These are phyloP conservation scores for Paxillus rubicundulus DNA, from an alignment of 768 basidiomycete genomes.

Conservation along the genomic window DNA sequence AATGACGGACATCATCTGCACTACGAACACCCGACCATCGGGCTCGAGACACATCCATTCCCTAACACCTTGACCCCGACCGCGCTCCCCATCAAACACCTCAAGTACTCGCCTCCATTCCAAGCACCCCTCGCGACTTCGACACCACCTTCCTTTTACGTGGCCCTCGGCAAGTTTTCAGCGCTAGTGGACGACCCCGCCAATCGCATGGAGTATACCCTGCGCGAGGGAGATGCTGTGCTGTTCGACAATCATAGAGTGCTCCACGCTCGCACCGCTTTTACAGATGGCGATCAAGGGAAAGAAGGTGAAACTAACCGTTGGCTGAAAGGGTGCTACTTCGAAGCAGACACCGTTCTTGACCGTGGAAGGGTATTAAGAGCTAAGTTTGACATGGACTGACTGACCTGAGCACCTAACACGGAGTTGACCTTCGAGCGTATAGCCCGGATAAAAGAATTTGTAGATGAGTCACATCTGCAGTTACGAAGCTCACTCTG, in stretches of 20 bases:
- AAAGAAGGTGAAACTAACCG: conserved; percentile 55
- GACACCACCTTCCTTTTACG: conserved; percentile 59
- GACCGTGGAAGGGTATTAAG: conserved; percentile 58
- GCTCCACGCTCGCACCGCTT: conserved; percentile 83
- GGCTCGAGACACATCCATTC: conserved; percentile 41
- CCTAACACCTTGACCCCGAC: conserved; percentile 2
- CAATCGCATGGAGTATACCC: conserved; percentile 58
- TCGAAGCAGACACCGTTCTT: conserved; percentile 63
- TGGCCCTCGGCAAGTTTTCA: conserved; percentile 62
- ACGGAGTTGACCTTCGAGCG: not conserved
- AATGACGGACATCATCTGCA: conserved; percentile 87
- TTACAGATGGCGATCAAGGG: conserved; percentile 39
- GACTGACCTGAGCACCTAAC: not conserved
- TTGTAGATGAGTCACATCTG: not conserved
- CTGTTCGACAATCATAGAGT: conserved; percentile 91
- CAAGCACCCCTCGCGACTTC: conserved; percentile 67
- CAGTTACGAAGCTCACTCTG: not conserved
- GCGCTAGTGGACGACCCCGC: conserved; percentile 49
- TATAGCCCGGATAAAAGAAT: not conserved
- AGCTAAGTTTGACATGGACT: conserved; percentile 20
- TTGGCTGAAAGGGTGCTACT: conserved; percentile 90
- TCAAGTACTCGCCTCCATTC: conserved; percentile 96
- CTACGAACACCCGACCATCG: conserved; percentile 70
- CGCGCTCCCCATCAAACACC: conserved; percentile 46
- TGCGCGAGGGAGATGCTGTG: conserved; percentile 82